These are phyloP conservation scores for Ampelocalamus luodianensis DNA, from an alignment of 176 grass and related monocot genomes.

Conservation along the genomic window DNA sequence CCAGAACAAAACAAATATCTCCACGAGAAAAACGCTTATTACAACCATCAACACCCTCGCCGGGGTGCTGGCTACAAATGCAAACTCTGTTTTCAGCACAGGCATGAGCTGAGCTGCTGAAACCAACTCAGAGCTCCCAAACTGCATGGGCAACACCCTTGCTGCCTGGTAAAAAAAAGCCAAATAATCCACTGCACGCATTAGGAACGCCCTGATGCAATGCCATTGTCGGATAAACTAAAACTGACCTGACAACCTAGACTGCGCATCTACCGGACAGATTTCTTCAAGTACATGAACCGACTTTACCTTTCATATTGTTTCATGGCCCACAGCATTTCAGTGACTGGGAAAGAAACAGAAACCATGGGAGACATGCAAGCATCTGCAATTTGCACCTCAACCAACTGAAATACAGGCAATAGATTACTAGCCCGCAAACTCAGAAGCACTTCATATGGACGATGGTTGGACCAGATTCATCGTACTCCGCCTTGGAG, in stretches of 20 bases:
- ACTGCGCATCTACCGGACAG: neutral
- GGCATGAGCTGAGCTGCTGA: neutral
- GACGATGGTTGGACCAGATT: conserved; percentile 72
- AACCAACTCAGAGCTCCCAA: conserved; percentile 16
- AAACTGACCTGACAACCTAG: conserved; percentile 23
- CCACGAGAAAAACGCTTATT: neutral
- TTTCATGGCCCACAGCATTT: conserved; percentile 17
- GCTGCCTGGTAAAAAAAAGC: neutral
- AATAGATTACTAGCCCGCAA: neutral
- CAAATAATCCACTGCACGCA: neutral
- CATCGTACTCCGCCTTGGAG: conserved; percentile 84
- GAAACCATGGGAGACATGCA: conserved; percentile 31
- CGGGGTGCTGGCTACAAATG: conserved; percentile 1
- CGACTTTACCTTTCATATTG: conserved; percentile 23
- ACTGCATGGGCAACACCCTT: conserved; percentile 3
- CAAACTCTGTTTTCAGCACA: conserved; percentile 24
- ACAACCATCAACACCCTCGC: conserved; percentile 30
- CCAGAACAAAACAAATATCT: neutral
- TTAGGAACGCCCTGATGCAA: conserved; percentile 28
- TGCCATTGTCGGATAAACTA: neutral
- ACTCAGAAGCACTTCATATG: conserved; percentile 88
- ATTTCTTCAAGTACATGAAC: conserved; percentile 35
- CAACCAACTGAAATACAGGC: conserved; percentile 40
- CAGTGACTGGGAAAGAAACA: conserved; percentile 9
- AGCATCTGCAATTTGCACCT: conserved; percentile 37